These are phyloP conservation scores for Fennellomyces sp. DNA, from an alignment of 371 early-diverging fungal species.

Conservation along the genomic window DNA sequence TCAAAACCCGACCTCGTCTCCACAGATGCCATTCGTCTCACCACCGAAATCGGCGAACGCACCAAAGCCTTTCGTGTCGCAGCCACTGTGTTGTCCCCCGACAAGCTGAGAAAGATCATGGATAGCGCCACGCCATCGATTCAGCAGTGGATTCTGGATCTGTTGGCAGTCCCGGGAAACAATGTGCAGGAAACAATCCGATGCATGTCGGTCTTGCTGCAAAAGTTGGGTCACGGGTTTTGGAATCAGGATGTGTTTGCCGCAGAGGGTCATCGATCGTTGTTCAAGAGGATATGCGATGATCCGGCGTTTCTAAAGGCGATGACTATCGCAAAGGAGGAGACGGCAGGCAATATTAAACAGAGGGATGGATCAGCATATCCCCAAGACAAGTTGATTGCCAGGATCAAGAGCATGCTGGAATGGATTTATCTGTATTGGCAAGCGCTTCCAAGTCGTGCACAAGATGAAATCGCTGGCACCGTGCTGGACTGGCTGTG, in stretches of 20 bases:
- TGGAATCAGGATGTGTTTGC: conserved; percentile 22
- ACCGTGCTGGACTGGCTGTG: conserved; percentile 34
- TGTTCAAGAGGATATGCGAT: conserved; percentile 37
- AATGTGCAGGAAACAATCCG: conserved; percentile 28
- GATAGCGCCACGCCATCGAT: conserved; percentile 13
- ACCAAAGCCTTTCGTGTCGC: conserved; percentile 38
- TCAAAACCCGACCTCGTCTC: background rate
- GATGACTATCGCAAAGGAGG: conserved; percentile 38
- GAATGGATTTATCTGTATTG: conserved; percentile 44
- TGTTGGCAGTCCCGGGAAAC: conserved; percentile 11
- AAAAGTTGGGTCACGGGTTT: conserved; percentile 27
- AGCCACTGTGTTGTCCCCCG: conserved; percentile 10
- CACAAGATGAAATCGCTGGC: conserved; percentile 26
- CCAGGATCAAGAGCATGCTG: conserved; percentile 33
- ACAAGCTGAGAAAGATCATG: background rate
- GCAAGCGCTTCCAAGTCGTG: conserved; percentile 27
- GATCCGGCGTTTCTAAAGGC: conserved; percentile 31
- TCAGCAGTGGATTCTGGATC: conserved; percentile 17
- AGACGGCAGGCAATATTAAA: conserved; percentile 30
- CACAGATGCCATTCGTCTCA: conserved; percentile 9
- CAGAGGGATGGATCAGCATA: conserved; percentile 38
- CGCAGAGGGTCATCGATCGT: conserved; percentile 13
- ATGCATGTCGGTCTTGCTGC: conserved; percentile 14
- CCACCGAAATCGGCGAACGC: conserved; percentile 24
- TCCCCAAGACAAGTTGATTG: conserved; percentile 39